Evolutionary conservation across 2,329 filamentous ascomycete genomes (phyloP).

Genomic region (Trichophyton equinum): DNA sequence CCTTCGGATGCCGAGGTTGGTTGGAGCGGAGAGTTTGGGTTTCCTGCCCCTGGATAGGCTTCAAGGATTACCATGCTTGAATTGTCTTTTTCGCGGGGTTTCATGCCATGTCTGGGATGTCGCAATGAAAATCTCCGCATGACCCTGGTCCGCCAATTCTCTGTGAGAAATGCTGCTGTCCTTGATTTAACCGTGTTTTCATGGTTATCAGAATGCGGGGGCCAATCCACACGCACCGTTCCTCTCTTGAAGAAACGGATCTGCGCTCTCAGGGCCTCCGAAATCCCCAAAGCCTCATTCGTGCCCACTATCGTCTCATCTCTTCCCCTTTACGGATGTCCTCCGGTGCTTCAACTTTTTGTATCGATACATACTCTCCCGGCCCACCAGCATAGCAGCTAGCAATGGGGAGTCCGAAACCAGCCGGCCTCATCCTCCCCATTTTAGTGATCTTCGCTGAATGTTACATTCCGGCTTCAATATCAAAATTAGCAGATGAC

Average conservation of each 20-base stretch:
- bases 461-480: background rate
- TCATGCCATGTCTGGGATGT: background rate
- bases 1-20: background rate
- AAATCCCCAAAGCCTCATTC: background rate
- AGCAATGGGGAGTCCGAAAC: background rate
- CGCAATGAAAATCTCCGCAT: background rate
- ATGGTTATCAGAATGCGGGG: background rate
- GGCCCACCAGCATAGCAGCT: background rate
- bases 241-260: background rate
- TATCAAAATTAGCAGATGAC: background rate
- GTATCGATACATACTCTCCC: background rate
- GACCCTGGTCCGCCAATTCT: background rate
- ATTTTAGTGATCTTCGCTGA: background rate
- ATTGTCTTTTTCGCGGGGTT: background rate
- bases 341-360: background rate
- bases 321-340: slow-evolving; percentile 1
- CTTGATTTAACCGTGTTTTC: background rate
- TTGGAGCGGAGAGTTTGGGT: background rate
- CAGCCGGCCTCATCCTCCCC: background rate
- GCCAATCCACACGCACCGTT: background rate
- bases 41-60: background rate
- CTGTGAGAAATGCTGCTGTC: background rate
- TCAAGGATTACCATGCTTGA: background rate
- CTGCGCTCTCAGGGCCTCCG: background rate
- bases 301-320: background rate